Percentiles rank a stretch among this genome's conserved stretches.
These are phyloP conservation scores for Pleurotus ostreatus DNA, from an alignment of 768 basidiomycete genomes.

Conservation along the genomic window DNA sequence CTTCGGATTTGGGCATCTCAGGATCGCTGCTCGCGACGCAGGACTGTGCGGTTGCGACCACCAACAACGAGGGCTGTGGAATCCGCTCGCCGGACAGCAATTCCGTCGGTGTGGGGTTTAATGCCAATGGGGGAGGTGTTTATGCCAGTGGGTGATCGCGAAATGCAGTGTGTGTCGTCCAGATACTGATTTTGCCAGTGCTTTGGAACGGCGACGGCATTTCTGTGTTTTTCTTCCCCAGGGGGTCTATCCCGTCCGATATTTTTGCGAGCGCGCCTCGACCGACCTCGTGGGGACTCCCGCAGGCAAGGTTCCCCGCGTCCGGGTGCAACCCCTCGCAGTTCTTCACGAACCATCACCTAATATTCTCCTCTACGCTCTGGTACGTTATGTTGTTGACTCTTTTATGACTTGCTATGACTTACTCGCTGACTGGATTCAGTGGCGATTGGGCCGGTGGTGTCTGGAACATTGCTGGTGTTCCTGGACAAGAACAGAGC, in stretches of 20 bases:
- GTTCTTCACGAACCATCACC: conserved; percentile 73
- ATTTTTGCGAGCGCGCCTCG: conserved; percentile 69
- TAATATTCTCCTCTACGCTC: conserved; percentile 83
- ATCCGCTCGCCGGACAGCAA: conserved; percentile 53
- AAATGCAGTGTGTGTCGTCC: no score
- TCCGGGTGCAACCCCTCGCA: conserved; percentile 68
- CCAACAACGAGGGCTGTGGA: conserved; percentile 80
- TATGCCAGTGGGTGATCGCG: conserved; percentile 69
- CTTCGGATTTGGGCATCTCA: conserved; percentile 49
- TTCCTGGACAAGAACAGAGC: conserved; percentile 82
- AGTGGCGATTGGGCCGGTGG: conserved; percentile 86
- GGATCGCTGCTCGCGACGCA: conserved; percentile 66
- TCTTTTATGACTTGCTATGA: no score
- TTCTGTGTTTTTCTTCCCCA: conserved; percentile 77
- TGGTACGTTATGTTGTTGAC: conserved; percentile 18
- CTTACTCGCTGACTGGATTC: no score
- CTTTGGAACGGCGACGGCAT: conserved; percentile 77
- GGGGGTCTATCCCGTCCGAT: conserved; percentile 70
- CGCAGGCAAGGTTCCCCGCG: conserved; percentile 79
- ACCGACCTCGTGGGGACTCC: conserved; percentile 72
- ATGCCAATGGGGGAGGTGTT: conserved; percentile 79
- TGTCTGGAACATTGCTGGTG: conserved; percentile 67
- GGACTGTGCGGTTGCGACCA: conserved; percentile 67
- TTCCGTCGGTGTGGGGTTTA: conserved; percentile 85
- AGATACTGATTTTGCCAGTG: conserved; percentile 34